A percentile compares a stretch with the other conserved stretches of the same genome.
phyloP scores from a whole-genome alignment of 352 stramenopile genomes.

The Lagenidium giganteum region DNA sequence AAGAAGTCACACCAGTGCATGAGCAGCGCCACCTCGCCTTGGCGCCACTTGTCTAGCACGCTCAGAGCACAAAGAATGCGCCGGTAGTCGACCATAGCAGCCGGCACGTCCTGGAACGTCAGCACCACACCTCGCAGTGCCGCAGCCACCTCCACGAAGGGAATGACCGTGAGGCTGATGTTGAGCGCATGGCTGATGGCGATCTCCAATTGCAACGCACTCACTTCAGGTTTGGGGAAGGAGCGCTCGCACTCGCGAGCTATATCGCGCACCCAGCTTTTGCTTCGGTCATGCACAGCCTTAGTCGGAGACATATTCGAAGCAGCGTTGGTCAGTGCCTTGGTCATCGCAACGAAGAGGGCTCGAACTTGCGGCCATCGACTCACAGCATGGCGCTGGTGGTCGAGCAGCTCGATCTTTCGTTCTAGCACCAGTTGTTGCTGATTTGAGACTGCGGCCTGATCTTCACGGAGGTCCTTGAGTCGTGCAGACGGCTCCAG shows the following conservation, averaged over 20 bases:
- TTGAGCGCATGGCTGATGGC: slow-evolving; percentile 23
- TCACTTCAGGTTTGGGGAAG: slow-evolving; percentile 20
- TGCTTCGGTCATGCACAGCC: slow-evolving; percentile 1
- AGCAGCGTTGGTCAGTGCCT: no score
- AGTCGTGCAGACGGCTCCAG: slow-evolving; percentile 16
- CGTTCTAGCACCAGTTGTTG: slow-evolving; percentile 15
- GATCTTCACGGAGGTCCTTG: slow-evolving; percentile 39
- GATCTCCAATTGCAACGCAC: slow-evolving; percentile 36
- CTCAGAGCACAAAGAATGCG: slow-evolving; percentile 37
- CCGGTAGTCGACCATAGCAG: slow-evolving; percentile 27
- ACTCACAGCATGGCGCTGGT: slow-evolving; percentile 28
- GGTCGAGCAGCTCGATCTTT: slow-evolving; percentile 22
- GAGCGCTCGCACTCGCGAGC: slow-evolving; percentile 22
- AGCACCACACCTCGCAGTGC: slow-evolving; percentile 24
- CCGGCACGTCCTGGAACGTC: slow-evolving; percentile 23
- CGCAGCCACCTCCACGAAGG: slow-evolving; percentile 7
- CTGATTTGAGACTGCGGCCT: slow-evolving; percentile 7
- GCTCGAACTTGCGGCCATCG: slow-evolving; percentile 39
- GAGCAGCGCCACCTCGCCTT: slow-evolving; percentile 37
- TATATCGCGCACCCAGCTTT: slow-evolving; percentile 29
- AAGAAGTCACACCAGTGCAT: slow-evolving; percentile 57
- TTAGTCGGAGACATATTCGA: no score
- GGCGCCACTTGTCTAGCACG: slow-evolving; percentile 46
- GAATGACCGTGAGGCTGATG: slow-evolving; percentile 2
- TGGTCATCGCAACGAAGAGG: slow-evolving; percentile 38